Conservation (phyloP, 805 yeast species). For the Pichia insulana region DNA sequence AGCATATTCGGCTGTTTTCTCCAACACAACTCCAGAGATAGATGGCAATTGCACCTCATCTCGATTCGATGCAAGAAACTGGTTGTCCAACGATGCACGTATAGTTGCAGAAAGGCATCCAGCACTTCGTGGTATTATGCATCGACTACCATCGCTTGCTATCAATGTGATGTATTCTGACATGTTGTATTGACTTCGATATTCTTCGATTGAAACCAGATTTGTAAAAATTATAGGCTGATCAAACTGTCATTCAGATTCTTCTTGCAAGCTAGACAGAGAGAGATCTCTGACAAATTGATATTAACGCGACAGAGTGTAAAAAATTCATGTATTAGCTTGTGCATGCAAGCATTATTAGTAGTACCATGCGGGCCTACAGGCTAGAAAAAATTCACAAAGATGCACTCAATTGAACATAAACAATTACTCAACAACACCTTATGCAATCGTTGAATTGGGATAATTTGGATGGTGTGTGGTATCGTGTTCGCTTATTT, state of each 20-base stretch:
- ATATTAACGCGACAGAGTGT: too few species aligned
- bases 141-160: neutral
- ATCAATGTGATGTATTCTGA: neutral
- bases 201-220: too few species aligned
- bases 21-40: constrained; percentile 63
- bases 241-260: too few species aligned
- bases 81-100: constrained; percentile 48
- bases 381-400: too few species aligned
- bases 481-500: neutral
- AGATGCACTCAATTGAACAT: neutral
- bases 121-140: neutral
- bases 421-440: neutral
- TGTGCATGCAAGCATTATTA: too few species aligned
- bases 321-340: too few species aligned
- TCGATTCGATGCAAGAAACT: constrained; percentile 40
- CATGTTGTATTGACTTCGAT: neutral
- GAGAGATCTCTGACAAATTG: too few species aligned
- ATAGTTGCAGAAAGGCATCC: neutral
- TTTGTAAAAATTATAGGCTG: too few species aligned
- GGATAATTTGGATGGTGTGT: neutral
- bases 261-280: too few species aligned
- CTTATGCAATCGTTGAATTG: neutral
- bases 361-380: too few species aligned
- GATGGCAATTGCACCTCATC: constrained; percentile 44
- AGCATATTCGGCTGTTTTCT: constrained; percentile 77